Conservation (phyloP, 2,329 filamentous ascomycete species). For the Elsinoe perseae region DNA sequence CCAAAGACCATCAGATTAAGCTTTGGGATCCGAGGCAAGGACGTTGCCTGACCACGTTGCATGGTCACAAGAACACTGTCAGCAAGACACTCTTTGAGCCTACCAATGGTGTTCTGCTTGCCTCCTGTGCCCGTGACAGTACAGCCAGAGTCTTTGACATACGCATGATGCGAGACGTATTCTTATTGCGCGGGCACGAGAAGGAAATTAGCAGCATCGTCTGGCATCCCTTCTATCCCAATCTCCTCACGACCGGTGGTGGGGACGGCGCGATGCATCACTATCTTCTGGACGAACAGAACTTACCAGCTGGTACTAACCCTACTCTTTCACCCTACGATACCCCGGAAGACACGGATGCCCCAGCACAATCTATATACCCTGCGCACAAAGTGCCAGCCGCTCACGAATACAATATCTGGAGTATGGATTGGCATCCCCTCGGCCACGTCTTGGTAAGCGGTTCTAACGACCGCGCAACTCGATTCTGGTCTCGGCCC, state of each 20-base stretch:
- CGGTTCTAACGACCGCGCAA: constrained; percentile 92
- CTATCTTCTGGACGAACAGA: constrained; percentile 92
- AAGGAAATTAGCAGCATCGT: constrained; percentile 89
- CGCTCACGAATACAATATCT: constrained; percentile 91
- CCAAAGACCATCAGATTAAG: constrained; percentile 95
- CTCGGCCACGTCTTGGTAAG: constrained; percentile 91
- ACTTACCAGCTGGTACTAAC: constrained; percentile 66
- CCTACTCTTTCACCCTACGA: constrained; percentile 77
- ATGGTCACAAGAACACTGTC: constrained; percentile 96
- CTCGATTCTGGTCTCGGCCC: constrained; percentile 89
- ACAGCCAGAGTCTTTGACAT: constrained; percentile 90
- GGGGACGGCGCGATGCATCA: constrained; percentile 85
- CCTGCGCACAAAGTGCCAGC: constrained; percentile 80
- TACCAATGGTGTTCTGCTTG: constrained; percentile 73
- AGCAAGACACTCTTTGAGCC: constrained; percentile 88
- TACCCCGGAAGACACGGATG: constrained; percentile 66
- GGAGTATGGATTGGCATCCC: constrained; percentile 97
- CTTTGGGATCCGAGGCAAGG: constrained; percentile 95
- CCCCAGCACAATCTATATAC: constrained; percentile 81
- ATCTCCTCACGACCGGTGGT: constrained; percentile 81
- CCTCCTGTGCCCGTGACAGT: constrained; percentile 87
- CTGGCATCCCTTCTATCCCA: constrained; percentile 90
- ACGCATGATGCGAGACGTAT: constrained; percentile 96
- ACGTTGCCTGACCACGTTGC: constrained; percentile 83
- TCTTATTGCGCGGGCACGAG: constrained; percentile 85